Conservation (phyloP, 495 filamentous ascomycete species). For the Xylaria venustula region DNA sequence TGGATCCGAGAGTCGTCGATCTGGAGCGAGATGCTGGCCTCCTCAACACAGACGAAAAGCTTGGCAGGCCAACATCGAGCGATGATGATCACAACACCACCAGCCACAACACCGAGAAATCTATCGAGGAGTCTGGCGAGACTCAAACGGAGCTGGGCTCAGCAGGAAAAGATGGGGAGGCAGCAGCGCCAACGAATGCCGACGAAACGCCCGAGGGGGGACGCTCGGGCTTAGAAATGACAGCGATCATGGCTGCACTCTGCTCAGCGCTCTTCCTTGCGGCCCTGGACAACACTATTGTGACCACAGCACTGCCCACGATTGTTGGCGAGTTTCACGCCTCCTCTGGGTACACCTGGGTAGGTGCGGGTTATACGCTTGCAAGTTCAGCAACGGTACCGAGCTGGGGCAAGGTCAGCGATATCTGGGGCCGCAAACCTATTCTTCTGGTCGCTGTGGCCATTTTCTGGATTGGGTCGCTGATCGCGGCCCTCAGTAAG, state of each 20-base stretch:
- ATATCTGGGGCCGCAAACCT: conserved; percentile 82
- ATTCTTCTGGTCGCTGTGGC: conserved; percentile 68
- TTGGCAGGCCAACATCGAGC: background rate
- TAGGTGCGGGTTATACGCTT: conserved; percentile 65
- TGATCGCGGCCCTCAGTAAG: conserved; percentile 65
- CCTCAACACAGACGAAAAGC: background rate
- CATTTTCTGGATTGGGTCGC: conserved; percentile 71
- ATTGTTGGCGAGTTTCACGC: conserved; percentile 63
- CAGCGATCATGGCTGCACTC: conserved; percentile 41
- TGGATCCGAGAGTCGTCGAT: conserved; percentile 7
- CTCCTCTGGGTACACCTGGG: conserved; percentile 71
- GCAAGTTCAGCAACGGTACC: conserved; percentile 68
- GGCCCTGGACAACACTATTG: conserved; percentile 50
- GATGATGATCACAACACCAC: background rate
- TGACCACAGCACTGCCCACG: conserved; percentile 49
- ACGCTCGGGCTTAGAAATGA: conserved; percentile 11
- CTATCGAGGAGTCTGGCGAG: background rate
- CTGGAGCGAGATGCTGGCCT: conserved; percentile 6
- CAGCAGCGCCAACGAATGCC: background rate
- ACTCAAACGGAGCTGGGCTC: background rate
- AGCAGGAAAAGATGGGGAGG: background rate
- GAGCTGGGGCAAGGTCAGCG: conserved; percentile 74
- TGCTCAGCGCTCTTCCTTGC: conserved; percentile 54
- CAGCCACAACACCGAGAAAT: background rate
- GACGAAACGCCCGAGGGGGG: background rate